Base-by-base conservation (phyloP, 208 protist genomes). In the Acanthamoeba triangularis region DNA sequence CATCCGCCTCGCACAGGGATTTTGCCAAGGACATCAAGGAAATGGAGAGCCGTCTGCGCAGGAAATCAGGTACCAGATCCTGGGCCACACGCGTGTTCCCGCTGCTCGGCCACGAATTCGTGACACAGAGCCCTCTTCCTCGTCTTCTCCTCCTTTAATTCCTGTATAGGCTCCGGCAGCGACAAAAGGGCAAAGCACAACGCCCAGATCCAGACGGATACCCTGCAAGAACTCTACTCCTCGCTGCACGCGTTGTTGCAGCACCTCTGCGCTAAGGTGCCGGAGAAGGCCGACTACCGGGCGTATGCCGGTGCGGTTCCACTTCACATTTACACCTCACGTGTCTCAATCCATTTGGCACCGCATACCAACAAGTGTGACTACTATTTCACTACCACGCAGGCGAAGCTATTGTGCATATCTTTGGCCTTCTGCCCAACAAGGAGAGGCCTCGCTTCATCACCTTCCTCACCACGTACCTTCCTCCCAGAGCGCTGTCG, bases 371-470 rank as follows among this genome's bases (percentile, higher is more conserved):
- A 23, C 52, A 1, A 59, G 14, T 13, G 8, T 23, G 14, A 2
- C 44, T 2, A 44, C 13, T 78, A n/a, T n/a, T n/a, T n/a, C n/a
- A n/a, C n/a, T 59, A 4, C 25, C 82, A 4, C 30, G 14, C 47
- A 91, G 90, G 65, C 52, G 90, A 82, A n/a, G 90, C 90, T 20
- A 2, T 94, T 13, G 41, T 49, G 23, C 18, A 41, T 13, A 61
- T 94, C 65, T 94, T 94, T 80, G 59, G 90, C 6, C 35, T 49
- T 30, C 67, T 94, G 28, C 90, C 90, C 59, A 94, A 82, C 35
- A 52, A 59, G 5, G 65, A 94, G 69, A 47, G 90, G 65, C 90
- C 90, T 94, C 90, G 90, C 69, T 94, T 94, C 44, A 65, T 94
- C 25, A 52, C 16, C 41, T 94, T 94, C 67, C 67, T 94, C 30